phyloP scores from a whole-genome alignment of 192 early-diverging fungal species.

The Jimgerdemannia lactiflua region DNA sequence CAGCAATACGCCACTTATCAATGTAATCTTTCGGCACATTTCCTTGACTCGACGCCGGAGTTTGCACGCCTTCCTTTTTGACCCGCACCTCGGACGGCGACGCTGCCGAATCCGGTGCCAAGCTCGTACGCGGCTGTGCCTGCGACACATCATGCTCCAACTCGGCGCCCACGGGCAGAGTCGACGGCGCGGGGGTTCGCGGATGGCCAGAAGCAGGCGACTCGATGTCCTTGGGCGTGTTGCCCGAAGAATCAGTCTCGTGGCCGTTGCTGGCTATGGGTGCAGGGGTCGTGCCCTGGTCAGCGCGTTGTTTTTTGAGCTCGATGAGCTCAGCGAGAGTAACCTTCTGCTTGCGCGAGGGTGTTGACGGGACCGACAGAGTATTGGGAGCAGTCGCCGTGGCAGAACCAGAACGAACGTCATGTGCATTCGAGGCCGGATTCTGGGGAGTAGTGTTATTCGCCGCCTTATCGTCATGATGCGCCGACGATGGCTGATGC shows the following conservation, averaged over 20 bases:
- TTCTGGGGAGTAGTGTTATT: not conserved
- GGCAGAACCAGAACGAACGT: not conserved
- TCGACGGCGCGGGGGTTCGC: not conserved
- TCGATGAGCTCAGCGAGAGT: not conserved
- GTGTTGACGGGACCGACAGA: not conserved
- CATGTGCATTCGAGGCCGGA: not conserved
- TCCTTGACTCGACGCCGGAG: not conserved
- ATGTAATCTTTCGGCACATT: not conserved
- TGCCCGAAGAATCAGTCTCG: not conserved
- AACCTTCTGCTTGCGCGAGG: not conserved
- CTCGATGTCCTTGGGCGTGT: not conserved
- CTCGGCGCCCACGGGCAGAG: not conserved
- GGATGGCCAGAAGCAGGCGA: not conserved
- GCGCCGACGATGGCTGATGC: not conserved
- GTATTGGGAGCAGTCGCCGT: not conserved
- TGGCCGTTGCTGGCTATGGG: not conserved
- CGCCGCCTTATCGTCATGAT: not conserved
- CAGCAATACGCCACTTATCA: not conserved
- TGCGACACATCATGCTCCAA: not conserved
- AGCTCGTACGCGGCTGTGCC: not conserved
- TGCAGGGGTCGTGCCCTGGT: not conserved
- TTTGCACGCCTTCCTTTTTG: not conserved
- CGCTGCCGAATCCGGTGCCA: not conserved
- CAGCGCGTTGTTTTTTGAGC: not conserved
- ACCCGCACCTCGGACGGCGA: not conserved